Base-by-base conservation (phyloP, 2,329 filamentous ascomycete species). In the Fusarium incarnatum region DNA sequence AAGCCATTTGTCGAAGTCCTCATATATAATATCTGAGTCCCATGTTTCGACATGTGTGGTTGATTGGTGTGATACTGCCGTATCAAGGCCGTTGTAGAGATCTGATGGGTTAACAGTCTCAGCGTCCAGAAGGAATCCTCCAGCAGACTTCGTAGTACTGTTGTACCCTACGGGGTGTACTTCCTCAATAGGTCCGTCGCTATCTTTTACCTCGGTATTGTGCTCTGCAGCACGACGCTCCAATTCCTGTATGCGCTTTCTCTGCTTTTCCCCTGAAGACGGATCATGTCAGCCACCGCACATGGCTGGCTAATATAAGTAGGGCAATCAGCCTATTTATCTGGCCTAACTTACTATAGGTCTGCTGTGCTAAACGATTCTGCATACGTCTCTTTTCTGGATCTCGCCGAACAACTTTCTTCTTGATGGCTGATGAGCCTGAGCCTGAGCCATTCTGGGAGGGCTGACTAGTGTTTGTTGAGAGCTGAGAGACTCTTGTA, bases 281-380 rank as follows among this genome's bases (percentile, higher is more conserved):
- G 68, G 63, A 64, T 73, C 64, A 72, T 70, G 68, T 75, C 72
- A 75, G 72, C 73, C 63, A 63, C 50, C 45, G 30, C 18, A 13
- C 16, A 34, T 18, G 28, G 25, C 30, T 46, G 30, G 40, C 40
- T 25, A 57, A 42, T 52, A 71, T 37, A 57, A 60, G 49, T 16
- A 27, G 22, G 20, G 15, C 13, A 12, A 22, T 8, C 5, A 16
- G 15, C 7, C 12, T 28, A 22, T n/a, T 16, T 8, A 6, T 13
- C 18, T 55, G 8, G 5, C 3, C 13, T 27, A 18, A 80, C 82
- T 77, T 67, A 84, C 84, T 80, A 57, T 78, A 81, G 8, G 82
- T 80, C 72, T 94, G 89, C 80, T 94, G 76, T 6, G 76, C 75
- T 49, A 70, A 56, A 18, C 74, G 76, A 28, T 77, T 77, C 53